Evolutionary conservation across 805 yeast genomes (phyloP).

Genomic region (Ogataea philodendri): DNA sequence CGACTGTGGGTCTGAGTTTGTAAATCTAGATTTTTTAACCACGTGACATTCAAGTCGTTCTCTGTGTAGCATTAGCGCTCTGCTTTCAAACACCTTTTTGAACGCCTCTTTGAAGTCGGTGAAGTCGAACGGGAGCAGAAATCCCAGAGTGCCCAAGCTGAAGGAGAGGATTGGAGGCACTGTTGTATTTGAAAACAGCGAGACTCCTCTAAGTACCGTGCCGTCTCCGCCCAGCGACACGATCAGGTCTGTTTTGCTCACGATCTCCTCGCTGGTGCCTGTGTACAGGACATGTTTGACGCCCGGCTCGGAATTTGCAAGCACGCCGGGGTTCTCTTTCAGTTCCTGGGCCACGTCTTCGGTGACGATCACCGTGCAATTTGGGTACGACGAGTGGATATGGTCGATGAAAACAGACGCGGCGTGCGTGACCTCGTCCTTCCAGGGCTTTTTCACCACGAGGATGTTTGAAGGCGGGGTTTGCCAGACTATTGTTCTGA

Average conservation of each 20-base stretch:
- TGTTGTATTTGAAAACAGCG: slow-evolving; percentile 62
- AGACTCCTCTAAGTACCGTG: slow-evolving; percentile 80
- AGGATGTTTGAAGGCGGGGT: slow-evolving; percentile 69
- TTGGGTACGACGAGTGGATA: slow-evolving; percentile 59
- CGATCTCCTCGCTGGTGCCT: slow-evolving; percentile 56
- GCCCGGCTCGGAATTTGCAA: background rate
- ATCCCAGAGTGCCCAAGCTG: slow-evolving; percentile 89
- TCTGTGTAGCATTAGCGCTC: slow-evolving; percentile 72
- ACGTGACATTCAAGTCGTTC: slow-evolving; percentile 78
- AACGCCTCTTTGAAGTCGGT: slow-evolving; percentile 59
- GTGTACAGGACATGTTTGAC: slow-evolving; percentile 46
- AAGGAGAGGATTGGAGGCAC: slow-evolving; percentile 91
- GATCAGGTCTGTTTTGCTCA: slow-evolving; percentile 68
- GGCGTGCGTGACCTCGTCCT: slow-evolving; percentile 59
- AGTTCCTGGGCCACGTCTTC: slow-evolving; percentile 70
- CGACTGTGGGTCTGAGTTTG: slow-evolving; percentile 13
- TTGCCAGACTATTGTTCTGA: slow-evolving; percentile 69
- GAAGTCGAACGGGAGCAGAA: slow-evolving; percentile 83
- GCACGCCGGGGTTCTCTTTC: slow-evolving; percentile 4
- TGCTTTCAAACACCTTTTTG: slow-evolving; percentile 59
- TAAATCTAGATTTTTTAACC: slow-evolving; percentile 32
- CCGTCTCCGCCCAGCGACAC: slow-evolving; percentile 98
- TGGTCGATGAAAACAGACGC: slow-evolving; percentile 63
- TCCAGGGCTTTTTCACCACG: slow-evolving; percentile 84
- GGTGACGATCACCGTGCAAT: slow-evolving; percentile 74